Percentiles rank a stretch among this genome's conserved stretches.
phyloP scores from a whole-genome alignment of 2,329 filamentous ascomycete species.

The Metarhizium sp. region DNA sequence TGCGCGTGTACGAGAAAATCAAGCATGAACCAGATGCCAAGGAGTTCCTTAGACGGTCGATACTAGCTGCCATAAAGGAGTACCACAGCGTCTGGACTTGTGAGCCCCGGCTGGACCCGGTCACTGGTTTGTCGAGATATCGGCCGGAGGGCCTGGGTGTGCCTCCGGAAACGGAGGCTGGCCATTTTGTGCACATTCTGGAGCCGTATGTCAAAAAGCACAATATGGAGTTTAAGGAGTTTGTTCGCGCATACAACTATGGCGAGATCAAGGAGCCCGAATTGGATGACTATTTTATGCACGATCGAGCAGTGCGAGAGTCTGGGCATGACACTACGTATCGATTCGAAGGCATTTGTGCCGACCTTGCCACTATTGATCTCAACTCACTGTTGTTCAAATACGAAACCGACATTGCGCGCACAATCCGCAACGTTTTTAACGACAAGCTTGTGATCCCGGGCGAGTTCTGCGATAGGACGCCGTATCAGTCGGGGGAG shows the following conservation, averaged over 20 bases:
- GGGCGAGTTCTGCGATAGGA: conserved; percentile 65
- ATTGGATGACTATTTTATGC: conserved; percentile 89
- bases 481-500: conserved; percentile 53
- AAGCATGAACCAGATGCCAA: conserved; percentile 71
- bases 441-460: conserved; percentile 76
- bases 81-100: conserved; percentile 85
- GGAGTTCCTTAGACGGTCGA: conserved; percentile 72
- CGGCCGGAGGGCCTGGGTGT: conserved; percentile 76
- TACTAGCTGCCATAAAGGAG: conserved; percentile 91
- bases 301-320: conserved; percentile 91
- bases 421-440: conserved; percentile 76
- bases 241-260: conserved; percentile 81
- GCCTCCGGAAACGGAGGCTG: conserved; percentile 82
- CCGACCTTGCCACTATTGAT: conserved; percentile 85
- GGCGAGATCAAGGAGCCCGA: conserved; percentile 71
- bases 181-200: conserved; percentile 77
- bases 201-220: conserved; percentile 77
- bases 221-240: conserved; percentile 71
- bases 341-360: conserved; percentile 79
- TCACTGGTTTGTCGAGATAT: conserved; percentile 76
- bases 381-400: conserved; percentile 94
- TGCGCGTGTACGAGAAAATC: conserved; percentile 89
- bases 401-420: conserved; percentile 89
- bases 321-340: conserved; percentile 96
- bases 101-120: conserved; percentile 66